Percentiles rank a stretch among this genome's conserved stretches.
Conservation (phyloP, 1,284 basidiomycete genomes). For the Hypsizygus ulmarius region DNA sequence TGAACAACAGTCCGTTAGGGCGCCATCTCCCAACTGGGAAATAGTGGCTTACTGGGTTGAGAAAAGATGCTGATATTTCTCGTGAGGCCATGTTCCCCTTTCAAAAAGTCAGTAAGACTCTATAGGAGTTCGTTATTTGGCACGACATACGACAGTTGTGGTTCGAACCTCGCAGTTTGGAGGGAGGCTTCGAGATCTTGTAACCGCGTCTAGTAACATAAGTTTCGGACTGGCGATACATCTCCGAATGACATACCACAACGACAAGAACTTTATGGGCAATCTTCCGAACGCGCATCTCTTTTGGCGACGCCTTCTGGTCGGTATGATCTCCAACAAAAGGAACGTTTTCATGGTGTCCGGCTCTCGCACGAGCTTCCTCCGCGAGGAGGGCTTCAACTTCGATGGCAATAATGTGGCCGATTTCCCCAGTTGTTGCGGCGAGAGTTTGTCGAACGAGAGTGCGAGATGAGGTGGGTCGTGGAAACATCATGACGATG, state of each 20-base stretch:
- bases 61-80: conserved; percentile 32
- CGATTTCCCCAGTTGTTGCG: conserved; percentile 32
- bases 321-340: conserved; percentile 21
- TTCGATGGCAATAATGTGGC: conserved; percentile 36
- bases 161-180: conserved; percentile 36
- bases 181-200: conserved; percentile 35
- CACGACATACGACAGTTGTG: conserved; percentile 35
- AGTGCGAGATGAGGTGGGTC: conserved; percentile 37
- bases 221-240: background rate
- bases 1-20: background rate
- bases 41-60: conserved; percentile 26
- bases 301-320: conserved; percentile 24
- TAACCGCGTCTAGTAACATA: conserved; percentile 18
- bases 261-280: conserved; percentile 31
- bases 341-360: conserved; percentile 26
- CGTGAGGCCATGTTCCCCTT: conserved; percentile 38
- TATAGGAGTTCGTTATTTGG: background rate
- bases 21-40: background rate
- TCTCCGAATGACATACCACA: conserved; percentile 24
- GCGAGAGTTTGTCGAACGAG: conserved; percentile 40
- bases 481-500: conserved; percentile 43
- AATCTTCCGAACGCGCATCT: conserved; percentile 30
- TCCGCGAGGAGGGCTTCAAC: conserved; percentile 42
- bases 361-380: conserved; percentile 31
- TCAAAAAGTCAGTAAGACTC: background rate